Evolutionary conservation across 495 filamentous ascomycete genomes (phyloP).

Genomic region (Hypoxylon subgilvum): DNA sequence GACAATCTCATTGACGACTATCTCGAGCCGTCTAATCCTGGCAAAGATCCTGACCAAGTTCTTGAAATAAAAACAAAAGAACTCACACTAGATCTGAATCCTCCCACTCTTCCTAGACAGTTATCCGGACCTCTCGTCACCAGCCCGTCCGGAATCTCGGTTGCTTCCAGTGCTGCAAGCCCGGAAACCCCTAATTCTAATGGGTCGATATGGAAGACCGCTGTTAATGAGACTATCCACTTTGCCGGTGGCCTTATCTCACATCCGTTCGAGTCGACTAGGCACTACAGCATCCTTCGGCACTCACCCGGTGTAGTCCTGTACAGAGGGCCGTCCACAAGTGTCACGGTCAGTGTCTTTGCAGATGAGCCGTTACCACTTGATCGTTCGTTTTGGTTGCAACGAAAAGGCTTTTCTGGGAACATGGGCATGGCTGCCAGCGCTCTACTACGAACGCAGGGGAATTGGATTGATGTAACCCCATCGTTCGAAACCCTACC

Average conservation of each 20-base stretch:
- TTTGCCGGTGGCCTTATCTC: slow-evolving; percentile 68
- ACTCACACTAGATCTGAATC: slow-evolving; percentile 9
- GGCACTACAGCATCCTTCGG: slow-evolving; percentile 69
- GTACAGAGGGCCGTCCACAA: slow-evolving; percentile 67
- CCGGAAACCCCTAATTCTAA: slow-evolving; percentile 11
- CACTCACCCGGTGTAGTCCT: slow-evolving; percentile 68
- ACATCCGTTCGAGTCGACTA: slow-evolving; percentile 67
- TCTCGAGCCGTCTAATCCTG: slow-evolving; percentile 23
- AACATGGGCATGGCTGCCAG: slow-evolving; percentile 72
- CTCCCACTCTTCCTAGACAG: slow-evolving; percentile 9
- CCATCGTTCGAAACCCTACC: slow-evolving; percentile 55
- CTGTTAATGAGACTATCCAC: slow-evolving; percentile 63
- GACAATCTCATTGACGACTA: slow-evolving; percentile 39
- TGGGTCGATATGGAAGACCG: slow-evolving; percentile 48
- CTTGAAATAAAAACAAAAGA: slow-evolving; percentile 8
- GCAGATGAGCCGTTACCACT: slow-evolving; percentile 60
- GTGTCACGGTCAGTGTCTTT: slow-evolving; percentile 67
- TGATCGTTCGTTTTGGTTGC: slow-evolving; percentile 68
- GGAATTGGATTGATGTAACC: slow-evolving; percentile 69
- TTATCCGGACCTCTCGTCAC: slow-evolving; percentile 23
- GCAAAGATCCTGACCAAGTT: background rate
- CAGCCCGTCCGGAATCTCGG: slow-evolving; percentile 33
- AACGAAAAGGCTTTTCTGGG: slow-evolving; percentile 69
- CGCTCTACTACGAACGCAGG: slow-evolving; percentile 59
- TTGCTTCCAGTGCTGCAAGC: slow-evolving; percentile 8